Conservation (phyloP, 176 grass and related monocot genomes). For the Ensete glaucum region DNA sequence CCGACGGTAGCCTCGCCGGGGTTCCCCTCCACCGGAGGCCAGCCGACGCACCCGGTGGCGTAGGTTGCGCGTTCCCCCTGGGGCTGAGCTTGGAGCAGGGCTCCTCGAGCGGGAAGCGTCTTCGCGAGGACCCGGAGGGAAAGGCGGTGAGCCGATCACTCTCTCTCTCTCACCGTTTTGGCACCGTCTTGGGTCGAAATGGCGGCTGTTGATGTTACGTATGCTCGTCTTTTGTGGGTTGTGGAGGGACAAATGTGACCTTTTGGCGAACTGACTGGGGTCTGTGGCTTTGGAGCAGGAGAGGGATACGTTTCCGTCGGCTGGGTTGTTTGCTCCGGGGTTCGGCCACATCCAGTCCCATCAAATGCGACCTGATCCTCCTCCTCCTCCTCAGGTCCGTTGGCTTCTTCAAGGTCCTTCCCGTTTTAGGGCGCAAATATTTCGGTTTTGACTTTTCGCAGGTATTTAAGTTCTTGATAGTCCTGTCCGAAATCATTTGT, state of each 20-base stretch:
- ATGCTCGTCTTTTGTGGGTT: neutral
- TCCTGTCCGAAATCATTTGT: too few species aligned
- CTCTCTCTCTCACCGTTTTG: neutral
- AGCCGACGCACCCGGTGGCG: neutral
- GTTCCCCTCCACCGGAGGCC: neutral
- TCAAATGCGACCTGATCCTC: conserved; percentile 61
- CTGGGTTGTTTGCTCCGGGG: conserved; percentile 62
- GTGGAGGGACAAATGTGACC: neutral
- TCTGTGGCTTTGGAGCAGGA: conserved; percentile 37
- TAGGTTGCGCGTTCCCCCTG: conserved; percentile 17
- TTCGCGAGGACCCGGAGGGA: conserved; percentile 43
- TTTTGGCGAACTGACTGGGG: neutral
- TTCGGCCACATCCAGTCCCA: conserved; percentile 68
- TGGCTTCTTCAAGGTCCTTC: neutral
- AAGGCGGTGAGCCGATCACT: conserved; percentile 31
- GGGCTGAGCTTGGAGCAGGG: conserved; percentile 10
- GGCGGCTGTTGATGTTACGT: neutral
- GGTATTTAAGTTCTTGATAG: neutral
- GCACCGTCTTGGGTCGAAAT: neutral
- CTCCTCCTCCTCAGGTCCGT: conserved; percentile 45
- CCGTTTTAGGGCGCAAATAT: too few species aligned
- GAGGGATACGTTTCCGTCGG: conserved; percentile 54
- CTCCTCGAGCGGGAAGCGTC: conserved; percentile 23
- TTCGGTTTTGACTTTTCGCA: neutral
- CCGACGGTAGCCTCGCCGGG: neutral